Conservation (phyloP, 305 asterid genomes). For the Fraxinus velutina region DNA sequence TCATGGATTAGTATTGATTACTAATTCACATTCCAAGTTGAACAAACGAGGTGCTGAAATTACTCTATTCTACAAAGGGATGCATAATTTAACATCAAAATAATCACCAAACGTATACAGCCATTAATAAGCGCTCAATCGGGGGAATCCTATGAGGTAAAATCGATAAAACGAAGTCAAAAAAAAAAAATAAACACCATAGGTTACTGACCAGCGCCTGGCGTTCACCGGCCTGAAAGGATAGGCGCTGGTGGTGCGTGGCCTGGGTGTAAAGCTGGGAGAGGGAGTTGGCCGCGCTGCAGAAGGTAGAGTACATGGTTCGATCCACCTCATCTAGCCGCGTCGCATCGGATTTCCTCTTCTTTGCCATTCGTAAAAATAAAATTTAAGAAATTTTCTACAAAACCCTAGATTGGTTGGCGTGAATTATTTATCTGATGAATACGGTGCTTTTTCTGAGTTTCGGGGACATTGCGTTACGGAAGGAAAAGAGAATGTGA, state of each 20-base stretch:
- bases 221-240: slow-evolving; percentile 62
- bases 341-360: slow-evolving; percentile 63
- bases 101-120: background rate
- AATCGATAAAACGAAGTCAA: background rate
- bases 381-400: background rate
- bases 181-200: background rate
- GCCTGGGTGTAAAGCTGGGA: slow-evolving; percentile 67
- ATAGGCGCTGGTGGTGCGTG: slow-evolving; percentile 53
- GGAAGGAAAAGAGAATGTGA: slow-evolving; percentile 18
- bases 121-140: background rate
- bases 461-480: slow-evolving; percentile 1
- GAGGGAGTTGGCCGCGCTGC: slow-evolving; percentile 55
- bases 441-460: slow-evolving; percentile 14
- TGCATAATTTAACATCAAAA: background rate
- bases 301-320: slow-evolving; percentile 51
- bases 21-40: background rate
- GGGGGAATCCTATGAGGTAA: background rate
- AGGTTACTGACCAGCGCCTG: slow-evolving; percentile 44
- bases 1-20: background rate
- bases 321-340: slow-evolving; percentile 63
- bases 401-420: slow-evolving; percentile 29
- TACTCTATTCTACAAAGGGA: background rate
- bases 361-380: slow-evolving; percentile 44
- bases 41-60: background rate
- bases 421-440: background rate